These are phyloP conservation scores for Capsicum rhomboideum DNA, from an alignment of 257 asterid genomes.

Conservation along the genomic window DNA sequence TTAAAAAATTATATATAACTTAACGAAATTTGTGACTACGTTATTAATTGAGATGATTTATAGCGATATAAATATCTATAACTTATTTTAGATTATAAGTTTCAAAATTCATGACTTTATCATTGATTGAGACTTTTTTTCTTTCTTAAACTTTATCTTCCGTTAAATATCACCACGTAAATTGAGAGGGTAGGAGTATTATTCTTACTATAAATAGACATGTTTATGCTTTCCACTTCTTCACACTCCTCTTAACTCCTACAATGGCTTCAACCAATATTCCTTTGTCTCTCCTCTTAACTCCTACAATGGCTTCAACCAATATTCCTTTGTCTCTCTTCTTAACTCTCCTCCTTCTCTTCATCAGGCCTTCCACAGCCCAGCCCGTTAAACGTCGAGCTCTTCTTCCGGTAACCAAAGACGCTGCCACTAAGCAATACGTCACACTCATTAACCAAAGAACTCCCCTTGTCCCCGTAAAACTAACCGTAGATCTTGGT, in stretches of 20 bases:
- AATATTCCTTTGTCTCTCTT: background rate
- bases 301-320: background rate
- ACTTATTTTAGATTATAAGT: no score
- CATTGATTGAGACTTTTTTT: no score
- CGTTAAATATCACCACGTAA: background rate
- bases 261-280: no score
- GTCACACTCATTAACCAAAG: constrained; percentile 25
- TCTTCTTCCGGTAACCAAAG: constrained; percentile 25
- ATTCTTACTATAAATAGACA: background rate
- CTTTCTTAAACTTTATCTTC: background rate
- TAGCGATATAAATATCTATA: background rate
- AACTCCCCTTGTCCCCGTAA: constrained; percentile 29
- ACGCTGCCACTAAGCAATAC: constrained; percentile 29
- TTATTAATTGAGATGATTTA: no score
- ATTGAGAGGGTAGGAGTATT: background rate
- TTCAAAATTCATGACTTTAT: no score
- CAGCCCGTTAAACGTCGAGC: constrained; percentile 6
- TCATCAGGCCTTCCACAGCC: background rate
- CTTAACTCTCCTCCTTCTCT: background rate
- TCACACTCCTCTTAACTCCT: background rate
- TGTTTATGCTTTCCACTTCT: background rate
- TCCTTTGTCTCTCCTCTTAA: background rate
- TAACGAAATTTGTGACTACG: background rate
- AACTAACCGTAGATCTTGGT: constrained; percentile 30
- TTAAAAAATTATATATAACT: no score